A percentile compares a stretch with the other conserved stretches of the same genome.
These are phyloP conservation scores for Penicillium sp. DNA, from an alignment of 2,329 filamentous ascomycete species.

Conservation along the genomic window DNA sequence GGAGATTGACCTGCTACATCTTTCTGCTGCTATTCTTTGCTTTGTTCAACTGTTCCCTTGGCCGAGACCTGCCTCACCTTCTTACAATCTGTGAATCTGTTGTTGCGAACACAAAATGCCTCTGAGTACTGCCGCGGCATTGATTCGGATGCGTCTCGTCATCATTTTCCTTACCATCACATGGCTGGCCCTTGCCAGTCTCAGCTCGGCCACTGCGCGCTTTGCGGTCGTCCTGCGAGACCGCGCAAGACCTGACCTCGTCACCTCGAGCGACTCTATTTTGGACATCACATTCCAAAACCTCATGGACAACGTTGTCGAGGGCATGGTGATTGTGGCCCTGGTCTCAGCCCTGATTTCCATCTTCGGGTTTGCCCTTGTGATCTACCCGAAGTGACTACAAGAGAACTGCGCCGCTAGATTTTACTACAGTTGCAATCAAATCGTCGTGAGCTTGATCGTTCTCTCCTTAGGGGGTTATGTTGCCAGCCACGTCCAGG, in stretches of 20 bases:
- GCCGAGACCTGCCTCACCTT: background rate
- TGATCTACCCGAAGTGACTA: background rate
- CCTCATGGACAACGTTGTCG: constrained; percentile 5
- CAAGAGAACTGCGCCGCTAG: constrained; percentile 1
- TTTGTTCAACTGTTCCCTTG: background rate
- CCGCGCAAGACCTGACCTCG: background rate
- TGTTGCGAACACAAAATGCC: background rate
- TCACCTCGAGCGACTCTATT: background rate
- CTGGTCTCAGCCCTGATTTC: constrained; percentile 7
- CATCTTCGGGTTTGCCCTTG: constrained; percentile 2
- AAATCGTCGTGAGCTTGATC: background rate
- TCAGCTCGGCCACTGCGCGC: background rate
- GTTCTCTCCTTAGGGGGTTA: constrained; percentile 7
- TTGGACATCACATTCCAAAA: constrained; percentile 5
- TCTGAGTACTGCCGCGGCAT: background rate
- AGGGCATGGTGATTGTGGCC: constrained; percentile 2
- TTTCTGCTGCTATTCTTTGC: background rate
- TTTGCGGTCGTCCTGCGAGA: background rate
- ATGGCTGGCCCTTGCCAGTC: constrained; percentile 2
- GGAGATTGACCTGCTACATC: background rate
- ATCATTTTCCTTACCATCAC: constrained; percentile 3
- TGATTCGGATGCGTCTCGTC: constrained; percentile 1
- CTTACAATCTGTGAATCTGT: background rate
- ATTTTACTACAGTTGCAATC: no score
- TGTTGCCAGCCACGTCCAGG: constrained; percentile 6